A percentile compares a stretch with the other conserved stretches of the same genome.
These are phyloP conservation scores for Priceomyces fermenticarens DNA, from an alignment of 805 yeast species.

Conservation along the genomic window DNA sequence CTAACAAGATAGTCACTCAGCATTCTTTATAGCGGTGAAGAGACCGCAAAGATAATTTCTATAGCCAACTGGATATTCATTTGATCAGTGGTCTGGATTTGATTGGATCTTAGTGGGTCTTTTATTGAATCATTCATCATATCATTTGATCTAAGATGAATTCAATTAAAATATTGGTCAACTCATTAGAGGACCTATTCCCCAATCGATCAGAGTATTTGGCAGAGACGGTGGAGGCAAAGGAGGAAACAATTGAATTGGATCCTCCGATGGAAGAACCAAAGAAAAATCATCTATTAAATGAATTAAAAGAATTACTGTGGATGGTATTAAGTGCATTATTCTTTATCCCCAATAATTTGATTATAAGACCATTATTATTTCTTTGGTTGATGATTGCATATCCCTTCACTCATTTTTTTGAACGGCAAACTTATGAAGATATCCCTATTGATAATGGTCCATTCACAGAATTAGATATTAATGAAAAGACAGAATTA, in stretches of 20 bases:
- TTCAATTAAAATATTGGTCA: slow-evolving; percentile 31
- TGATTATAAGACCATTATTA: slow-evolving; percentile 51
- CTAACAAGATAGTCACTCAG: too few species aligned
- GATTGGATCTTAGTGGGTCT: too few species aligned
- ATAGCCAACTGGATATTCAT: too few species aligned
- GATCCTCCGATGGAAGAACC: slow-evolving; percentile 3
- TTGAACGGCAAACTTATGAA: slow-evolving; percentile 12
- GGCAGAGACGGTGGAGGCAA: slow-evolving; percentile 1
- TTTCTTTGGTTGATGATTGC: slow-evolving; percentile 50
- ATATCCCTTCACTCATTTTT: slow-evolving; percentile 50
- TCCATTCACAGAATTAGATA: slow-evolving; percentile 6
- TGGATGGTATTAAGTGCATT: slow-evolving; percentile 1
- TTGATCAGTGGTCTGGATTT: too few species aligned
- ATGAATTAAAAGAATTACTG: background rate
- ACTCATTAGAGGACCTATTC: slow-evolving; percentile 28
- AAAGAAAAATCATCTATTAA: background rate
- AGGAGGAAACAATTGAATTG: slow-evolving; percentile 3
- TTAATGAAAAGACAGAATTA: slow-evolving; percentile 33
- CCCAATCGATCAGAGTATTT: slow-evolving; percentile 10
- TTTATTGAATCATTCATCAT: too few species aligned
- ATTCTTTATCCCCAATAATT: slow-evolving; percentile 46
- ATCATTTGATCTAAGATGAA: slow-evolving; percentile 19
- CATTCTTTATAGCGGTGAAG: too few species aligned
- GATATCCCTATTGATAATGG: background rate
- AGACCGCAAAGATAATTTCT: too few species aligned